phyloP scores from a whole-genome alignment of 2,329 filamentous ascomycete species.

The Diplodia corticola region DNA sequence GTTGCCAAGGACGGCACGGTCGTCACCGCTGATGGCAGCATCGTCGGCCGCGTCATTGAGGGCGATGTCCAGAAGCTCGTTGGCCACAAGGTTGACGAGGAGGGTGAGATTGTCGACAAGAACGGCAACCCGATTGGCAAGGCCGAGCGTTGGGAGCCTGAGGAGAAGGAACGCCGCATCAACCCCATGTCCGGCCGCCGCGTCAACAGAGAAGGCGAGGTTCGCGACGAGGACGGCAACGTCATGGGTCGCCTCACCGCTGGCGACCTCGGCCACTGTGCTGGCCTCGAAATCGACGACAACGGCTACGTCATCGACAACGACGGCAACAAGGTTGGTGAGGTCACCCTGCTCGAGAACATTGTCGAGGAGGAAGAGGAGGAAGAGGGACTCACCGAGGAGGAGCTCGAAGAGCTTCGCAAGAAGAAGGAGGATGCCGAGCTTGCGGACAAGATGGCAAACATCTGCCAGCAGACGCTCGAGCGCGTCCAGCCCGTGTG shows the following conservation, averaged over 20 bases:
- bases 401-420: constrained; percentile 49
- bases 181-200: constrained; percentile 60
- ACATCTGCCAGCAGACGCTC: constrained; percentile 73
- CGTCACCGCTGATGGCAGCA: constrained; percentile 46
- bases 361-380: constrained; percentile 61
- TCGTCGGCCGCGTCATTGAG: constrained; percentile 52
- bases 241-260: constrained; percentile 52
- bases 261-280: constrained; percentile 54
- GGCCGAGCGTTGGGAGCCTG: constrained; percentile 55
- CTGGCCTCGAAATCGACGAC: constrained; percentile 55
- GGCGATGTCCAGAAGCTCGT: constrained; percentile 54
- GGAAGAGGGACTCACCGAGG: constrained; percentile 46
- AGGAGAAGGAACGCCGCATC: constrained; percentile 56
- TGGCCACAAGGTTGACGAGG: constrained; percentile 53
- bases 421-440: constrained; percentile 65
- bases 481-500: constrained; percentile 83
- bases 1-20: constrained; percentile 61
- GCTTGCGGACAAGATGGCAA: constrained; percentile 73
- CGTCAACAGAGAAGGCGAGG: constrained; percentile 56
- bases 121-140: constrained; percentile 56
- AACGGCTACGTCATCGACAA: constrained; percentile 55
- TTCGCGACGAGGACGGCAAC: constrained; percentile 54
- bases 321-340: constrained; percentile 63
- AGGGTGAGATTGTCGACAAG: constrained; percentile 55
- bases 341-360: constrained; percentile 63